Evolutionary conservation across 768 basidiomycete genomes (phyloP).

Genomic region (Lactarius quietus): DNA sequence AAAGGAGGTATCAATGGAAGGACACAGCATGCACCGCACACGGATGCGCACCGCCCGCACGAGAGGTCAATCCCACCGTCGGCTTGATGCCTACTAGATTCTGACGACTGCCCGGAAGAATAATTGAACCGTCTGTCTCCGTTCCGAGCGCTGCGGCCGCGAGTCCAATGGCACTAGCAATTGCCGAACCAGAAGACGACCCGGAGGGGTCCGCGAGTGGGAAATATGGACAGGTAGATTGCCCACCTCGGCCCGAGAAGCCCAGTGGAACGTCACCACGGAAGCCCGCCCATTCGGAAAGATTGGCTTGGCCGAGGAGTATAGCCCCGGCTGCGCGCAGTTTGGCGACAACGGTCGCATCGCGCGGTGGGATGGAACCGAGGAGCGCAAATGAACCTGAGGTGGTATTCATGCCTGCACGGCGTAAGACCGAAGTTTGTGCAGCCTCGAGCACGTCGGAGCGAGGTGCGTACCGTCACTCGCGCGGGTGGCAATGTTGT

Average conservation of each 20-base stretch:
- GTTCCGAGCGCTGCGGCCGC: conserved; percentile 43
- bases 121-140: conserved; percentile 49
- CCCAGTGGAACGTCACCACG: conserved; percentile 39
- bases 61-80: conserved; percentile 55
- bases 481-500: conserved; percentile 35
- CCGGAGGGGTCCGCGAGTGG: conserved; percentile 42
- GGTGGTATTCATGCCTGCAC: conserved; percentile 38
- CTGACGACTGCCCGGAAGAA: conserved; percentile 45
- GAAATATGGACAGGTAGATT: conserved; percentile 41
- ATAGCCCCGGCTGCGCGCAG: conserved; percentile 38
- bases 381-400: conserved; percentile 37
- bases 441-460: background rate
- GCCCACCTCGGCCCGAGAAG: conserved; percentile 48
- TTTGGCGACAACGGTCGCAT: conserved; percentile 34
- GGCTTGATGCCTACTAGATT: conserved; percentile 60
- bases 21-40: conserved; percentile 4
- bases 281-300: conserved; percentile 43
- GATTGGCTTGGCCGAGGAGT: conserved; percentile 41
- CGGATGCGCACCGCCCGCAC: conserved; percentile 46
- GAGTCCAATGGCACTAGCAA: conserved; percentile 41
- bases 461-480: conserved; percentile 30
- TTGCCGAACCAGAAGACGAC: conserved; percentile 43
- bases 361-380: conserved; percentile 35
- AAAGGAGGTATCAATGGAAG: background rate
- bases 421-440: conserved; percentile 29